phyloP scores from a whole-genome alignment of 495 filamentous ascomycete species.

The Trichoderma reesei region DNA sequence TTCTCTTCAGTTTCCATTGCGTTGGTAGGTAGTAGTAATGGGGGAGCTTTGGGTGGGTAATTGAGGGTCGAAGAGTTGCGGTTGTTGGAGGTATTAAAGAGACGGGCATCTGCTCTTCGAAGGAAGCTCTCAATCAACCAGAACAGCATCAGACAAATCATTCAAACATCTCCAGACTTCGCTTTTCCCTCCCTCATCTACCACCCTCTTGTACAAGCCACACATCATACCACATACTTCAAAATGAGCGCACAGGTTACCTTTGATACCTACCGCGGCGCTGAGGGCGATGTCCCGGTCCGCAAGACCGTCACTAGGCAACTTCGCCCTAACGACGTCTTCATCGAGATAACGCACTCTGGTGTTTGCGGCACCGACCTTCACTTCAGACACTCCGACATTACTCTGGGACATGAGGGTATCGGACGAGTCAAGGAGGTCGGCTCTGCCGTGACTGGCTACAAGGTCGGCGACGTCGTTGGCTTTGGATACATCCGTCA shows the following conservation, averaged over 20 bases:
- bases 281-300: background rate
- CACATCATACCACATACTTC: background rate
- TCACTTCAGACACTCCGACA: slow-evolving; percentile 62
- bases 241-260: background rate
- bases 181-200: background rate
- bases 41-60: background rate
- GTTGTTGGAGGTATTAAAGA: background rate
- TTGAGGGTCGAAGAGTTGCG: background rate
- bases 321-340: slow-evolving; percentile 49
- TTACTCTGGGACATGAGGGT: slow-evolving; percentile 77
- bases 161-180: background rate
- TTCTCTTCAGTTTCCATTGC: background rate
- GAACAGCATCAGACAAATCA: background rate
- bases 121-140: background rate
- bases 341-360: slow-evolving; percentile 71
- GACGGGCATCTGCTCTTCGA: background rate
- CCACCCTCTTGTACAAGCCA: background rate
- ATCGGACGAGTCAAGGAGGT: slow-evolving; percentile 64
- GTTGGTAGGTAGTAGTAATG: background rate
- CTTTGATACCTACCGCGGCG: background rate
- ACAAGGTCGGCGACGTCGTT: slow-evolving; percentile 73
- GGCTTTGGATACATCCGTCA: slow-evolving; percentile 45
- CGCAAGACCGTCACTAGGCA: background rate
- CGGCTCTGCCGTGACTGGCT: slow-evolving; percentile 45
- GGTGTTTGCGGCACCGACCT: slow-evolving; percentile 76